A percentile compares a stretch with the other conserved stretches of the same genome.
These are phyloP conservation scores for Nannochloris sp. DNA, from an alignment of 139 green algal species.

Conservation along the genomic window DNA sequence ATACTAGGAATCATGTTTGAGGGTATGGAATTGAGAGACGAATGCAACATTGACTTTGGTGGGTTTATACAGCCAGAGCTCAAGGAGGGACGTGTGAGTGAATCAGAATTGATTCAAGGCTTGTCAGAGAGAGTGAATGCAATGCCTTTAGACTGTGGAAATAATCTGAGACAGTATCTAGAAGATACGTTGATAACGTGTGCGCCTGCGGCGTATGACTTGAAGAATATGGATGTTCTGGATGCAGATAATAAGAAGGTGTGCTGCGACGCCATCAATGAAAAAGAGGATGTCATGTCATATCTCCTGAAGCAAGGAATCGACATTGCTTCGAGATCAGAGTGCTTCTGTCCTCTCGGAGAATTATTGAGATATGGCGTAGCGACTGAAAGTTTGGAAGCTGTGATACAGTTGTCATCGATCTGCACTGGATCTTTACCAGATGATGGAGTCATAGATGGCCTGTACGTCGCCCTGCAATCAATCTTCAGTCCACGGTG, in stretches of 20 bases:
- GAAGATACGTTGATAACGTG: too few species aligned
- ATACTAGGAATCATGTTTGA: background rate
- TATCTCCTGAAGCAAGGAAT: background rate
- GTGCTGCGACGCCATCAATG: background rate
- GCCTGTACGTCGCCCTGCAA: too few species aligned
- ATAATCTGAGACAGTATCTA: too few species aligned
- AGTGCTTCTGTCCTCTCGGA: background rate
- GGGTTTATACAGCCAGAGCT: constrained; percentile 4
- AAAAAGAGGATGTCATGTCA: background rate
- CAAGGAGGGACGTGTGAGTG: background rate
- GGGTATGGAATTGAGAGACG: background rate
- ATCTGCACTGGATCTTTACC: too few species aligned
- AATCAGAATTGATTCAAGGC: background rate
- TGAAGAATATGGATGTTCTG: too few species aligned
- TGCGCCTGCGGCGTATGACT: too few species aligned
- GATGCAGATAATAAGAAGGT: too few species aligned
- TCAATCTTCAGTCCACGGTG: too few species aligned
- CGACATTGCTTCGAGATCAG: background rate
- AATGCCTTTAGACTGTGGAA: background rate
- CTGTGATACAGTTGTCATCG: too few species aligned
- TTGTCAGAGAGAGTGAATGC: background rate
- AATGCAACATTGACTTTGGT: constrained; percentile 8
- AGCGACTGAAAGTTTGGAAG: background rate
- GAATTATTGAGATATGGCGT: background rate
- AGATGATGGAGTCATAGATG: too few species aligned